Conservation (phyloP, 345 rosid species). For the Adansonia digitata region DNA sequence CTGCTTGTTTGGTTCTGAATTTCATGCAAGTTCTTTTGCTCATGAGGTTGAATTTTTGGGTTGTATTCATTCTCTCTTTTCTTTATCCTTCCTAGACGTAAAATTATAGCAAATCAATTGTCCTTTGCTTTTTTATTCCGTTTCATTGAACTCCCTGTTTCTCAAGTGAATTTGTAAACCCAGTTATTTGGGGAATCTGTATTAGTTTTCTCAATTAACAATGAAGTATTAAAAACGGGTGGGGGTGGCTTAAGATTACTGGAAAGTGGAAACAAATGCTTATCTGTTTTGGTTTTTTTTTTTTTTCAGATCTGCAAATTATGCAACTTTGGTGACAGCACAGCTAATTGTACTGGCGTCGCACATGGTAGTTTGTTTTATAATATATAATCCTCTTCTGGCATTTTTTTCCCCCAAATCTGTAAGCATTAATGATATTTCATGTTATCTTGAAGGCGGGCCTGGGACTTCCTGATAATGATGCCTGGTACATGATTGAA, state of each 20-base stretch:
- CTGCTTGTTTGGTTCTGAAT: neutral
- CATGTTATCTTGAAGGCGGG: constrained; percentile 59
- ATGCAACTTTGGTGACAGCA: constrained; percentile 76
- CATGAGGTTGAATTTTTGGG: neutral
- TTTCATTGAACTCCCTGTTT: neutral
- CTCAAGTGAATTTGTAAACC: neutral
- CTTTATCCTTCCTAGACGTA: neutral
- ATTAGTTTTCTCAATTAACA: neutral
- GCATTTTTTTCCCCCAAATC: constrained; percentile 22
- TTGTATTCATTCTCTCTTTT: neutral
- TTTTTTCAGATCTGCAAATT: constrained; percentile 65
- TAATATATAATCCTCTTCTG: neutral
- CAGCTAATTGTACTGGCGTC: constrained; percentile 81
- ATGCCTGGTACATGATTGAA: constrained; percentile 92
- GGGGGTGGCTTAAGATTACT: neutral
- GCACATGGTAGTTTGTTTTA: constrained; percentile 56
- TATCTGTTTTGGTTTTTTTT: constrained; percentile 8
- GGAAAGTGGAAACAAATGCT: neutral
- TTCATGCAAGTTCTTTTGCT: neutral
- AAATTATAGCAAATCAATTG: neutral
- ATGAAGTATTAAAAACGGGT: neutral
- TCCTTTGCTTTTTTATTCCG: neutral
- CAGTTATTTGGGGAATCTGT: neutral
- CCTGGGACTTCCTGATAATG: constrained; percentile 86
- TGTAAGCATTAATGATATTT: constrained; percentile 5